Evolutionary conservation across 1,284 basidiomycete species (phyloP), one percentile per base, ranked within the genome.

Genomic region (Naganishia sp.): DNA sequence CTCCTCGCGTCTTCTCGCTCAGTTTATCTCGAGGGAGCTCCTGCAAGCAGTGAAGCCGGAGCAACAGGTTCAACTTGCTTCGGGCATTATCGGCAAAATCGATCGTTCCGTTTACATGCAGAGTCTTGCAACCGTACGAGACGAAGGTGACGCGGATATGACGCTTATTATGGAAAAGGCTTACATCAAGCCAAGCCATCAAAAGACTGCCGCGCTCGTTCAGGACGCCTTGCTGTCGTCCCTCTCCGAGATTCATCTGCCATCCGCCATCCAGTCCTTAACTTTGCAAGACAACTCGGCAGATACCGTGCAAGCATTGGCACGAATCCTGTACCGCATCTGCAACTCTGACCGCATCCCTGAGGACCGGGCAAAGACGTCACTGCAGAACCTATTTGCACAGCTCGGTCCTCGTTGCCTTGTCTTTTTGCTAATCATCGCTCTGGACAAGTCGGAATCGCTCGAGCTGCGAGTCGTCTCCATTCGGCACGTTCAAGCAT

Each of bases 341-440:
- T 61, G 59, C 39, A 90, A 88, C 68, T 75, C 75, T 6, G 50
- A 83, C 81, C 2, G 75, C 79, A 39, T 79, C 77, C 11, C 81
- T 80, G 13, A 80, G 3, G 68, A 74, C 1, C 76, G 91, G 3
- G 84, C 87, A 0, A 81, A 83, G 0, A 78, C 82, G 23, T 78
- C 92, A 46, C 83, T 93, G 39, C 83, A 84, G 64, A 76, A 82
- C 0, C 78, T 96, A 0, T 90, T 97, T 73, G 79, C 84, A 52
- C 85, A 83, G 64, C 80, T 94, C 3, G 85, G 85, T 63, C 86
- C 89, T 23, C 53, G 87, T 88, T 63, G 83, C 88, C 81, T 97
- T n/a, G 81, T 88, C 1, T 94, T 98, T 82, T 85, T 98, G 23
- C 84, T 87, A 16, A 84, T 88, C 6, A 70, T 89, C 42, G 90